These are phyloP conservation scores for Plasmodium gonderi DNA, from an alignment of 169 alveolate genomes.

Conservation along the genomic window DNA sequence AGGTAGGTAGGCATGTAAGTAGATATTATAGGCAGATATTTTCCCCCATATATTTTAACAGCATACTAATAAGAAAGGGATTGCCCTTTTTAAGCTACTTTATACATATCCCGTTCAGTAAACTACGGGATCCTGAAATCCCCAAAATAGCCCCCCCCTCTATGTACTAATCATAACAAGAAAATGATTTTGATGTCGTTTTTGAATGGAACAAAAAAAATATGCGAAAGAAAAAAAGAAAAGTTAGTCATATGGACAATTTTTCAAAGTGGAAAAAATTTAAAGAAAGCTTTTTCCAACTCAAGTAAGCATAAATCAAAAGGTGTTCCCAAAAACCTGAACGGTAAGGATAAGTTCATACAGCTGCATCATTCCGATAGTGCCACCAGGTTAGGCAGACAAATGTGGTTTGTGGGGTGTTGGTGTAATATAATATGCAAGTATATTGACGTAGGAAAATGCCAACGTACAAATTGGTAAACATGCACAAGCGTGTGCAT, in stretches of 20 bases:
- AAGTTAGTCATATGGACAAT: background rate
- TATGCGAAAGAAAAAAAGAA: conserved; percentile 9
- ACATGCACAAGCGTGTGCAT: no score
- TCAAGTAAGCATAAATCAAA: background rate
- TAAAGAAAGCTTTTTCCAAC: conserved; percentile 14
- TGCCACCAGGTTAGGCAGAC: conserved; percentile 28
- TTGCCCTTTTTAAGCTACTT: no score
- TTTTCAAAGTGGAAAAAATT: background rate
- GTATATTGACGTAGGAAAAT: background rate
- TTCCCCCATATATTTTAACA: no score
- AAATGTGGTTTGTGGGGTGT: no score
- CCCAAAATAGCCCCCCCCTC: no score
- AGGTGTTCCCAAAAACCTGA: background rate
- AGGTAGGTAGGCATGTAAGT: background rate
- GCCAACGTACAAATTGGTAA: background rate
- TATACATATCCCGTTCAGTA: no score
- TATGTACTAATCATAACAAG: background rate
- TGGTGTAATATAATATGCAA: no score
- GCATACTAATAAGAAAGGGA: no score
- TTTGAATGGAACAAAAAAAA: conserved; percentile 17
- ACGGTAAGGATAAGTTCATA: conserved; percentile 9
- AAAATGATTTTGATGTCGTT: conserved; percentile 37
- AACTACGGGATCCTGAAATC: no score
- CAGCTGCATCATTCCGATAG: conserved; percentile 67
- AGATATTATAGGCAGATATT: no score